phyloP scores from a whole-genome alignment of 2,329 filamentous ascomycete species.

The Tolypocladium ophioglossoides region DNA sequence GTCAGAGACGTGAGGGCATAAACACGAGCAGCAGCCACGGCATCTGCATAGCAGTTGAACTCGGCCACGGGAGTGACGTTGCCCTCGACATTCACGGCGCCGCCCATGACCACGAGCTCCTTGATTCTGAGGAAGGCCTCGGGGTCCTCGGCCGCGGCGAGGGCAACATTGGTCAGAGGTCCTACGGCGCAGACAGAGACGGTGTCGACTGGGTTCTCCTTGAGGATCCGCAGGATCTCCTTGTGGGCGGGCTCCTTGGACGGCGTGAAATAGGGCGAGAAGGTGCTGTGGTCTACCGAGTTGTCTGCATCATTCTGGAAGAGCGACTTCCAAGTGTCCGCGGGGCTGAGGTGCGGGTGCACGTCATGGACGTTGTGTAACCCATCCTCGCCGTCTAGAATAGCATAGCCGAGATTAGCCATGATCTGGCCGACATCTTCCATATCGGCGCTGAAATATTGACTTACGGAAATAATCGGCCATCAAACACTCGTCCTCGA shows the following conservation, averaged over 20 bases:
- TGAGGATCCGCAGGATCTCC: slow-evolving; percentile 81
- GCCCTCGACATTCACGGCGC: slow-evolving; percentile 66
- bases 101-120: slow-evolving; percentile 93
- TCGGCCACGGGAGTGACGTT: slow-evolving; percentile 82
- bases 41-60: slow-evolving; percentile 92
- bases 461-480: slow-evolving; percentile 79
- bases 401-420: slow-evolving; percentile 3
- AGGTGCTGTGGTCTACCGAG: slow-evolving; percentile 29
- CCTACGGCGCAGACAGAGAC: slow-evolving; percentile 87
- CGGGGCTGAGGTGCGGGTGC: slow-evolving; percentile 64
- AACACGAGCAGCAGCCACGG: slow-evolving; percentile 64
- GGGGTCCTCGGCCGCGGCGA: slow-evolving; percentile 80
- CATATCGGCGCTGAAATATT: neutral
- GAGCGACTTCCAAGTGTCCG: slow-evolving; percentile 62
- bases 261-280: slow-evolving; percentile 58
- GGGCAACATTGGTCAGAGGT: slow-evolving; percentile 84
- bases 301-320: slow-evolving; percentile 33
- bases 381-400: slow-evolving; percentile 61
- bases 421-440: neutral
- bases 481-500: slow-evolving; percentile 72
- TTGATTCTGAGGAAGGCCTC: slow-evolving; percentile 82
- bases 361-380: slow-evolving; percentile 65
- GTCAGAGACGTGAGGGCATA: slow-evolving; percentile 66
- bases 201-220: slow-evolving; percentile 70
- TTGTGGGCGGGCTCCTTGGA: slow-evolving; percentile 65